These are phyloP conservation scores for Leavenworthia alabamica DNA, from an alignment of 345 rosid genomes.

Conservation along the genomic window DNA sequence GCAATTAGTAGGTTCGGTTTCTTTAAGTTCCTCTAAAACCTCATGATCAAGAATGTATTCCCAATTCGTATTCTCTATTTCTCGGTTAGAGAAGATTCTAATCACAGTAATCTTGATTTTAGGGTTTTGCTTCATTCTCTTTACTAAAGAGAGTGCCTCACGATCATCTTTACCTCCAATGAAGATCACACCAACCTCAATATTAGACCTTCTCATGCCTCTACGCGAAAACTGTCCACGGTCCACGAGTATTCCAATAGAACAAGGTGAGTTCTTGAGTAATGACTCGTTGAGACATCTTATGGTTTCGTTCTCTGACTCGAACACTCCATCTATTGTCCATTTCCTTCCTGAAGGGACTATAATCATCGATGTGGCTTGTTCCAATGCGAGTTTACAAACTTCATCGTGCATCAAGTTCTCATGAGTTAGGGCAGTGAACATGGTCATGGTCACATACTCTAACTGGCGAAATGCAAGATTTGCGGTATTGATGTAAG, in stretches of 20 bases:
- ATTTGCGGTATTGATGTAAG: too few relatives aligned
- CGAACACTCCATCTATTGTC: constrained; percentile 23
- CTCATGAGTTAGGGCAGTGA: constrained; percentile 6
- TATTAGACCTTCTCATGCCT: not conserved
- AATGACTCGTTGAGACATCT: constrained; percentile 9
- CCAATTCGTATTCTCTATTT: not conserved
- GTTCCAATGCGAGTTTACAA: constrained; percentile 9
- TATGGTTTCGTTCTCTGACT: constrained; percentile 12
- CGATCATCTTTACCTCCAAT: constrained; percentile 28
- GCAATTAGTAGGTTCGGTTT: not conserved
- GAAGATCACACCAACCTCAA: constrained; percentile 5
- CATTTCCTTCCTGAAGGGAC: constrained; percentile 29
- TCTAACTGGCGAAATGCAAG: too few relatives aligned
- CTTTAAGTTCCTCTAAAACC: not conserved
- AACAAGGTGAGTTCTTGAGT: constrained; percentile 16
- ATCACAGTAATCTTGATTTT: not conserved
- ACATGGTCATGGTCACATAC: constrained; percentile 5
- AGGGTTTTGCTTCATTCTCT: constrained; percentile 1
- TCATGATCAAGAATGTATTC: constrained; percentile 14
- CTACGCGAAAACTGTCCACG: constrained; percentile 5
- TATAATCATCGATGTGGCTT: constrained; percentile 11
- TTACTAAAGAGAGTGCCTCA: constrained; percentile 9
- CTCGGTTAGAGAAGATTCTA: not conserved
- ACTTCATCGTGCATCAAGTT: constrained; percentile 20
- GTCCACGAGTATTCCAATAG: constrained; percentile 19